These are phyloP conservation scores for Debaryomyces singareniensis DNA, from an alignment of 1,139 yeast genomes.

Conservation along the genomic window DNA sequence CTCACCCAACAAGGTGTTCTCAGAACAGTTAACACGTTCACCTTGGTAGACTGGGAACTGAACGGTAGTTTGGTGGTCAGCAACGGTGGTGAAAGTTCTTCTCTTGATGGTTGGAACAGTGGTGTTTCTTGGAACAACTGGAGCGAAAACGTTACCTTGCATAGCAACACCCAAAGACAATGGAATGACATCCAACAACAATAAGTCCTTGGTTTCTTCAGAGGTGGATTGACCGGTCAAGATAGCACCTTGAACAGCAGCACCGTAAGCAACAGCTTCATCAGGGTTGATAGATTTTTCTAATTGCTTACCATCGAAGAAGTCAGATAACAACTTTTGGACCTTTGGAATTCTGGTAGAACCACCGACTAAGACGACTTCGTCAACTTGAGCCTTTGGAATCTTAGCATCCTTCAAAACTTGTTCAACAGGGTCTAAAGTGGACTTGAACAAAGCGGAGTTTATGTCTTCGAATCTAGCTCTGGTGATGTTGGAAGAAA, in stretches of 20 bases:
- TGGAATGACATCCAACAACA: slow-evolving; percentile 97
- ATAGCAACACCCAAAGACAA: slow-evolving; percentile 99
- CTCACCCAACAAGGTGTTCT: slow-evolving; percentile 99
- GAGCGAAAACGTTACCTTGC: slow-evolving; percentile 99
- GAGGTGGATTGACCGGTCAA: slow-evolving; percentile 97
- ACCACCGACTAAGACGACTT: slow-evolving; percentile 99
- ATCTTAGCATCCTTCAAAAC: slow-evolving; percentile 94
- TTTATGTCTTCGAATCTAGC: slow-evolving; percentile 98
- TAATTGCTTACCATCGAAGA: slow-evolving; percentile 96
- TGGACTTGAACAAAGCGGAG: slow-evolving; percentile 92
- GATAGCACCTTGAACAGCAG: slow-evolving; percentile 99
- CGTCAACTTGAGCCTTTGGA: slow-evolving; percentile 83
- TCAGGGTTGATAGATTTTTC: slow-evolving; percentile 98
- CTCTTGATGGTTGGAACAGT: slow-evolving; percentile 99
- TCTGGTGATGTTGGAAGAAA: slow-evolving; percentile 95
- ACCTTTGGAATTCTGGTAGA: slow-evolving; percentile 99
- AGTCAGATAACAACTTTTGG: slow-evolving; percentile 95
- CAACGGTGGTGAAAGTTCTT: slow-evolving; percentile 99
- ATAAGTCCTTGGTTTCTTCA: slow-evolving; percentile 94
- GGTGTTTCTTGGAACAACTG: slow-evolving; percentile 99
- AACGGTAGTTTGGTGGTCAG: slow-evolving; percentile 98
- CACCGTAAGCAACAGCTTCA: slow-evolving; percentile 99
- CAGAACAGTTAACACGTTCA: slow-evolving; percentile 99
- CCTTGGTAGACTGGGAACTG: slow-evolving; percentile 99
- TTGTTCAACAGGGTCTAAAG: slow-evolving; percentile 96